Conservation (phyloP, 208 protist species). For the Crithidia acanthocephali region DNA sequence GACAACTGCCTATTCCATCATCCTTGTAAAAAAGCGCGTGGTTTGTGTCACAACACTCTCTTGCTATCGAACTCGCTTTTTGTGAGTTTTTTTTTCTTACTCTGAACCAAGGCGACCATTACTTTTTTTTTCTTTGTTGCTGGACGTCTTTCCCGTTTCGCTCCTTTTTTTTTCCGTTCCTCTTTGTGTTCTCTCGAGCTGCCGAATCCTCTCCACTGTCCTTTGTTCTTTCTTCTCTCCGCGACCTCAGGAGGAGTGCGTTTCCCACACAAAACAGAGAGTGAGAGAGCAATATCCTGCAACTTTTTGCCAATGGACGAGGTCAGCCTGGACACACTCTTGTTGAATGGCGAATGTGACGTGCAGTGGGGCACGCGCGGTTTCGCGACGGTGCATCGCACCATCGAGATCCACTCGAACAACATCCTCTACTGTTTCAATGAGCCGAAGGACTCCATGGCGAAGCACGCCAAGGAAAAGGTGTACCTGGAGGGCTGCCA, state of each 20-base stretch:
- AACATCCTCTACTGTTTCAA: constrained; percentile 65
- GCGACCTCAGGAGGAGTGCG: background rate
- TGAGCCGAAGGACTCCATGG: constrained; percentile 65
- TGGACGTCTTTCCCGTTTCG: no score
- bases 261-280: no score
- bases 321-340: constrained; percentile 49
- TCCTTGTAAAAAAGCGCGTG: no score
- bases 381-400: constrained; percentile 34
- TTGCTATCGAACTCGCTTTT: no score
- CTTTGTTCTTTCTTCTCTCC: background rate
- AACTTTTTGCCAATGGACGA: constrained; percentile 27
- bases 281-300: background rate
- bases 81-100: constrained; percentile 2
- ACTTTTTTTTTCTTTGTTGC: no score
- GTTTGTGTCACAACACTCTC: no score
- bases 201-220: no score
- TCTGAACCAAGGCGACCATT: no score
- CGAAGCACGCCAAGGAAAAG: constrained; percentile 59
- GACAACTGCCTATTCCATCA: background rate
- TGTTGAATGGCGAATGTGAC: constrained; percentile 43
- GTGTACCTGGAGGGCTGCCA: constrained; percentile 52
- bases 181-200: background rate
- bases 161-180: no score
- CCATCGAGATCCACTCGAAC: constrained; percentile 62
- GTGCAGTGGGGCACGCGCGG: constrained; percentile 39